Base-by-base conservation (phyloP, 805 yeast genomes). In the Metschnikowia chrysomelidarum region DNA sequence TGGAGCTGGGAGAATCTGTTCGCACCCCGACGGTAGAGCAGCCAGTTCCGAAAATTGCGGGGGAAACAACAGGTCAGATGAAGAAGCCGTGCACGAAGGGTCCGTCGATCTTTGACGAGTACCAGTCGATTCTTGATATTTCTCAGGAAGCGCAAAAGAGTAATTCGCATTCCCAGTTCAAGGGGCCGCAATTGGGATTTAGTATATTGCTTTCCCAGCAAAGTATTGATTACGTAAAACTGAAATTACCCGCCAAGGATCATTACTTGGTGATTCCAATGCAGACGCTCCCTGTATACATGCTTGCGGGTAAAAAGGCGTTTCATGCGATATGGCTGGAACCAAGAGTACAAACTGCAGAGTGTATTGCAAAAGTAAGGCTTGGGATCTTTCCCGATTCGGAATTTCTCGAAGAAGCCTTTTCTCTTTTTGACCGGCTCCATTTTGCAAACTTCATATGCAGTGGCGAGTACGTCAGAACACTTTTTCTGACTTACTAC, bases 401-500 rank as follows among this genome's bases (percentile, higher is more conserved):
- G 34, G 38, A 25, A 6, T 28, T 62, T 16, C 53, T 60, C 4
- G 47, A 40, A 25, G 63, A 55, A 14, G 43, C 63, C 27, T 40
- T 67, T 11, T 55, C 51, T 19, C 15, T 31, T 24, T 43, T 34
- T 29, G 36, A 29, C 7, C 11, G 36, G 7, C 41, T 61, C 6
- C 49, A 44, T 12, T 36, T 56, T 28, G 57, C 57, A 4, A 43
- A 40, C 23, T 38, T 43, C n/a, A 29, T 62, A 3, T 51, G 53
- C 15, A 51, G 50, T 5, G 28, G 33, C 1, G 40, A 36, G 2
- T 24, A 36, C n/a, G 39, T 59, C 2, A 41, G 38, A 24, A 27
- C 33, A 7, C 46, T 64, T 13, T 60, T 65, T 34, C 43, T 45
- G 11, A 38, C 23, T 3, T 62, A 59, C 44, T 64, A 53, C 37